phyloP scores from a whole-genome alignment of 2,329 filamentous ascomycete genomes.

The Fusarium globosum region DNA sequence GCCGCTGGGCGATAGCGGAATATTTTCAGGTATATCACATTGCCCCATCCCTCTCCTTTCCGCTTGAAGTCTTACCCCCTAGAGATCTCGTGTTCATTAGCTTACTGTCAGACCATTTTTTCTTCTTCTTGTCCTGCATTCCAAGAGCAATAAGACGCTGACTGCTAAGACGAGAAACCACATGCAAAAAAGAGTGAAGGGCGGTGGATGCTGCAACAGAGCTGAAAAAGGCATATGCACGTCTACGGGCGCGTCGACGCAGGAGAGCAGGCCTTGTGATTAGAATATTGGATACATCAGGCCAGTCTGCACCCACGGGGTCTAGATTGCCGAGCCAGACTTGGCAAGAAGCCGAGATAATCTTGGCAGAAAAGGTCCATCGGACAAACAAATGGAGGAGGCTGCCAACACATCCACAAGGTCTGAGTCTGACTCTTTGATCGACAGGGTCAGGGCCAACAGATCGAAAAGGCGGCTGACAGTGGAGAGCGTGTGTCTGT shows the following conservation, averaged over 20 bases:
- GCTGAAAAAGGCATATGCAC: conserved; percentile 24
- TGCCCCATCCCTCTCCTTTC: conserved; percentile 6
- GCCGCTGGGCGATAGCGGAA: not conserved
- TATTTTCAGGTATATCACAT: not conserved
- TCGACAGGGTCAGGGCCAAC: not conserved
- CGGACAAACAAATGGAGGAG: not conserved
- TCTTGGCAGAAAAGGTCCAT: not conserved
- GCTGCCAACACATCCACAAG: not conserved
- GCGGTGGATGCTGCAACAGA: not conserved
- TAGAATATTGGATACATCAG: conserved; percentile 4
- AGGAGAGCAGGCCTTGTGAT: conserved; percentile 6
- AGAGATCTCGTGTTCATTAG: conserved; percentile 18
- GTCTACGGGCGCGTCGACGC: conserved; percentile 25
- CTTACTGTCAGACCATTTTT: conserved; percentile 22
- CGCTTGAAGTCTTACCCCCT: not conserved
- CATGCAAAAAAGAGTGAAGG: not conserved
- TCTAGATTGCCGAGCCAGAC: conserved; percentile 13
- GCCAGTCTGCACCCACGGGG: conserved; percentile 6
- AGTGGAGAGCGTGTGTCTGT: not conserved
- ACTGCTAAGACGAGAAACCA: not conserved
- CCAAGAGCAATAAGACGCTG: conserved; percentile 24
- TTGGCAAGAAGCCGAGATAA: conserved; percentile 12
- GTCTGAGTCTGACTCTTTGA: not conserved
- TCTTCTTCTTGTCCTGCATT: not conserved
- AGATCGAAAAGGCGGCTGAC: not conserved